These are phyloP conservation scores for Acrocalymma vagum DNA, from an alignment of 2,329 filamentous ascomycete genomes.

Conservation along the genomic window DNA sequence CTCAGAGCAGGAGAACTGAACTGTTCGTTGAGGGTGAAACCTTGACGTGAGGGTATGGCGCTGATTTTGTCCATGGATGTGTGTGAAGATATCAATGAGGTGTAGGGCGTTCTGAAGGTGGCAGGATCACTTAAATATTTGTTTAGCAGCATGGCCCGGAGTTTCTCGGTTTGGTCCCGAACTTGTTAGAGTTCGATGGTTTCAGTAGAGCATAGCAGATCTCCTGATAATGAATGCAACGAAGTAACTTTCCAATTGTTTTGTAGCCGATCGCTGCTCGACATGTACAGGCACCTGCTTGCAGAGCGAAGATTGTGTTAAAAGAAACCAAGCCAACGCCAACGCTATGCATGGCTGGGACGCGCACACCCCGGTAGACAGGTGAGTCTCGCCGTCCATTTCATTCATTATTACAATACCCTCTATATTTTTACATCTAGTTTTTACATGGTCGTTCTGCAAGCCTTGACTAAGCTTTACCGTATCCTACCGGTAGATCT, in stretches of 20 bases:
- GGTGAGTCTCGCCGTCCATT: too few species aligned
- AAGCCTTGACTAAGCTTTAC: background rate
- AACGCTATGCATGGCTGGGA: slow-evolving; percentile 26
- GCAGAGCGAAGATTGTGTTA: slow-evolving; percentile 14
- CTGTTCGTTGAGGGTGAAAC: too few species aligned
- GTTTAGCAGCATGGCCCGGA: slow-evolving; percentile 9
- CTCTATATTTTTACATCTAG: slow-evolving; percentile 7
- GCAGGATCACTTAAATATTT: too few species aligned
- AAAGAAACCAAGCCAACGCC: slow-evolving; percentile 16
- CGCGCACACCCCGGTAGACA: too few species aligned
- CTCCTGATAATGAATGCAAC: slow-evolving; percentile 13
- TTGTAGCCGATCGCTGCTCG: background rate
- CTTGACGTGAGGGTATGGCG: too few species aligned
- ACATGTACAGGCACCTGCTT: background rate
- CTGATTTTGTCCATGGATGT: too few species aligned
- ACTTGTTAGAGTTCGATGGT: background rate
- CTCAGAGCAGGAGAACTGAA: slow-evolving; percentile 34
- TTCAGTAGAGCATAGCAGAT: slow-evolving; percentile 7
- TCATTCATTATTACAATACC: slow-evolving; percentile 10
- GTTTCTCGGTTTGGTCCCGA: slow-evolving; percentile 5
- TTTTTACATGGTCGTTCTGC: background rate
- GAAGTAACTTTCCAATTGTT: background rate
- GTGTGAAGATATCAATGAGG: too few species aligned
- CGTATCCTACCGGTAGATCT: slow-evolving; percentile 78
- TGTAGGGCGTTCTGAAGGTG: too few species aligned